A percentile compares a stretch with the other conserved stretches of the same genome.
Evolutionary conservation across 768 basidiomycete species (phyloP).

Genomic region (Leucocoprinus birnbaumii): DNA sequence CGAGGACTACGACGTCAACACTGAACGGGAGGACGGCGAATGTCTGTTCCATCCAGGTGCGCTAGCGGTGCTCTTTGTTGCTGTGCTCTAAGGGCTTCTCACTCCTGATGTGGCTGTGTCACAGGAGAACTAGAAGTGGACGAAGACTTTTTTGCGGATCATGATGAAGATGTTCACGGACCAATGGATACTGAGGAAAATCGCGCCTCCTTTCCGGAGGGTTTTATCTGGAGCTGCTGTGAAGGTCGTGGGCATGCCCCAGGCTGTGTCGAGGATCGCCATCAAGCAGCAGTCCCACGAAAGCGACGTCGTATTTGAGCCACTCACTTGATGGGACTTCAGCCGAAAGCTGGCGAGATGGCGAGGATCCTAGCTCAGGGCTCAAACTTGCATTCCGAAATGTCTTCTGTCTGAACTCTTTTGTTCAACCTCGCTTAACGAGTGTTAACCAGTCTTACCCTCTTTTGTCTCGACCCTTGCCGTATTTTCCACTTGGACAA

Average conservation of each 20-base stretch:
- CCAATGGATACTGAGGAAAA: slow-evolving; percentile 40
- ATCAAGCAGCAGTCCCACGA: slow-evolving; percentile 26
- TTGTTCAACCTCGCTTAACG: slow-evolving; percentile 5
- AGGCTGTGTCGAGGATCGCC: slow-evolving; percentile 39
- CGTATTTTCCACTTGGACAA: slow-evolving; percentile 3
- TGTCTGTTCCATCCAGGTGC: slow-evolving; percentile 52
- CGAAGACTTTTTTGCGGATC: slow-evolving; percentile 38
- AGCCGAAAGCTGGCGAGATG: not conserved
- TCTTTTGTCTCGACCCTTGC: slow-evolving; percentile 11
- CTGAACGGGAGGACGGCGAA: slow-evolving; percentile 32
- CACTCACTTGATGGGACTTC: not conserved
- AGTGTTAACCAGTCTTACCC: not conserved
- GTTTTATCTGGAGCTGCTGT: slow-evolving; percentile 52
- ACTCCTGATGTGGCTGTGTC: not conserved
- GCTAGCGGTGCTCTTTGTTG: slow-evolving; percentile 10
- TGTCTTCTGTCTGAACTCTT: not conserved
- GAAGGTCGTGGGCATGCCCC: slow-evolving; percentile 29
- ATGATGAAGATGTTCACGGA: slow-evolving; percentile 47
- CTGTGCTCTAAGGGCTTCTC: not conserved
- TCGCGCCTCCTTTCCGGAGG: slow-evolving; percentile 39
- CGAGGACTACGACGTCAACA: slow-evolving; percentile 42
- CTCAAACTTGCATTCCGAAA: not conserved
- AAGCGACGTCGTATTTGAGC: slow-evolving; percentile 27
- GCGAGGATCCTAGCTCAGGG: slow-evolving; percentile 2
- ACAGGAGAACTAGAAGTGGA: slow-evolving; percentile 40